These are phyloP conservation scores for Cinchona pubescens DNA, from an alignment of 257 asterid genomes.

Conservation along the genomic window DNA sequence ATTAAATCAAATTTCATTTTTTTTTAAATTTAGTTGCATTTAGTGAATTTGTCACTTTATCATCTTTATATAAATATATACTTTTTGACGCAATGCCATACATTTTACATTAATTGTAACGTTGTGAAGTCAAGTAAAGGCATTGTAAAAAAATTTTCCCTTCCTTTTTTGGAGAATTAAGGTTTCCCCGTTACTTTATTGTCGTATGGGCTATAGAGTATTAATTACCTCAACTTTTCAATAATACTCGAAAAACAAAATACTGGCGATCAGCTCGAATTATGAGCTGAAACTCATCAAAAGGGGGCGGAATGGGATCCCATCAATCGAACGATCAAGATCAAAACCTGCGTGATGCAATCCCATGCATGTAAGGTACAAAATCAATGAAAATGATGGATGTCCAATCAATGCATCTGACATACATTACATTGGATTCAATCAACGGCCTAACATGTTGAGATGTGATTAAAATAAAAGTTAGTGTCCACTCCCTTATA, in stretches of 20 bases:
- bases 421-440: too few relatives aligned
- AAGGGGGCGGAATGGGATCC: background rate
- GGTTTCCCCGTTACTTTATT: background rate
- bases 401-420: constrained; percentile 14
- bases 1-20: too few relatives aligned
- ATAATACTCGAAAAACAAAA: background rate
- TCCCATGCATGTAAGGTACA: constrained; percentile 19
- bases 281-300: constrained; percentile 7
- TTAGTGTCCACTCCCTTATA: too few relatives aligned
- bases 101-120: too few relatives aligned
- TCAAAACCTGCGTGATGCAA: constrained; percentile 8
- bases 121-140: too few relatives aligned
- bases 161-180: background rate
- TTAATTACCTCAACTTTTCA: background rate
- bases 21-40: too few relatives aligned
- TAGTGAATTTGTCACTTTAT: too few relatives aligned
- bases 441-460: too few relatives aligned
- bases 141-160: too few relatives aligned
- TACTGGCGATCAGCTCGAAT: constrained; percentile 1
- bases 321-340: constrained; percentile 24
- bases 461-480: too few relatives aligned
- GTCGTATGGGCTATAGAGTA: background rate
- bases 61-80: too few relatives aligned
- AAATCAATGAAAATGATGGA: constrained; percentile 25
- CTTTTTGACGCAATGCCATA: too few relatives aligned